Conservation (phyloP, 345 rosid genomes). For the Punica granatum region DNA sequence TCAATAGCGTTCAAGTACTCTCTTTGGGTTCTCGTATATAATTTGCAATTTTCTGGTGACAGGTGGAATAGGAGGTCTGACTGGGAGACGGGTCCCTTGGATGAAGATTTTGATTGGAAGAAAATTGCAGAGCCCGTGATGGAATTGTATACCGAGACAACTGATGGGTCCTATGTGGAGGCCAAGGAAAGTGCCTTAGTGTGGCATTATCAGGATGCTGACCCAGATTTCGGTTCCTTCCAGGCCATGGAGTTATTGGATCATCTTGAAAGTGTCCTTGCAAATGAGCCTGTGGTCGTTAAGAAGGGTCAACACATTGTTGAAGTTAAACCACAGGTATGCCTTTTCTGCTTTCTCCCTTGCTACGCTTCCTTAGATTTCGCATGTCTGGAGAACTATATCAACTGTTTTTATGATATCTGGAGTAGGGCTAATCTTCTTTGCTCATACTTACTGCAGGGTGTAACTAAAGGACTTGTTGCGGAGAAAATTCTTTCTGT, state of each 20-base stretch:
- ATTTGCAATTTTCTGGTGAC: background rate
- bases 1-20: background rate
- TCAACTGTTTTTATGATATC: no score
- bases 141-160: constrained; percentile 23
- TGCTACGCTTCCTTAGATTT: background rate
- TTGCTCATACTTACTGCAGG: constrained; percentile 25
- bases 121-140: constrained; percentile 17
- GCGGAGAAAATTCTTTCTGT: constrained; percentile 36
- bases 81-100: constrained; percentile 17
- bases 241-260: constrained; percentile 24
- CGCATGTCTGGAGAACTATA: background rate
- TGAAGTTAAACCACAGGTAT: constrained; percentile 26
- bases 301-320: constrained; percentile 19
- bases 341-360: background rate
- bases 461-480: constrained; percentile 47
- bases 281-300: constrained; percentile 18
- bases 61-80: constrained; percentile 14
- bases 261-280: constrained; percentile 23
- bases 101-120: constrained; percentile 17
- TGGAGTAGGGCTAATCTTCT: background rate
- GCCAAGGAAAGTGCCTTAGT: constrained; percentile 25
- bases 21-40: background rate
- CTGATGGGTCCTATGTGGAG: constrained; percentile 22
- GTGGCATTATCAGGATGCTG: constrained; percentile 21
- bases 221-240: constrained; percentile 20